Conservation (phyloP, 2,329 filamentous ascomycete species). For the Didymella pomorum region DNA sequence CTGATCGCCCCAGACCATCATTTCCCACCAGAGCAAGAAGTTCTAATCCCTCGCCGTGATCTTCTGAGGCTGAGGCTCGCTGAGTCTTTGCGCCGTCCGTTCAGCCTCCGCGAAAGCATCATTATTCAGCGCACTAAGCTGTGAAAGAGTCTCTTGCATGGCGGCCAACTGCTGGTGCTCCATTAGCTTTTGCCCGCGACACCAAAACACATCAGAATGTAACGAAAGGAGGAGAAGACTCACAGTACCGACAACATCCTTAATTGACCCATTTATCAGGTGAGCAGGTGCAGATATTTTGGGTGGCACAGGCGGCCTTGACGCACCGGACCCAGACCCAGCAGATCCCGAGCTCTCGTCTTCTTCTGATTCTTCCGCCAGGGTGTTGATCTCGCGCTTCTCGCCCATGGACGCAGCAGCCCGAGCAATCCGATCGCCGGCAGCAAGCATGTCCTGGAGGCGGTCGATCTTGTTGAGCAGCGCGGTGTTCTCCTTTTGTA, state of each 20-base stretch:
- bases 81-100: slow-evolving; percentile 41
- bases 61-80: slow-evolving; percentile 16
- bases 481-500: slow-evolving; percentile 44
- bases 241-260: slow-evolving; percentile 48
- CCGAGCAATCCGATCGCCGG: slow-evolving; percentile 47
- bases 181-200: slow-evolving; percentile 30
- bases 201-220: too few relatives aligned
- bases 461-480: slow-evolving; percentile 47
- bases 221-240: slow-evolving; percentile 25
- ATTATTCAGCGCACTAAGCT: slow-evolving; percentile 48
- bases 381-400: slow-evolving; percentile 42
- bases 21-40: slow-evolving; percentile 23
- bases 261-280: slow-evolving; percentile 20
- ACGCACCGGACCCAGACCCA: background rate
- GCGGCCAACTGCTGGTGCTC: slow-evolving; percentile 50
- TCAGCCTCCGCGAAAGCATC: slow-evolving; percentile 47
- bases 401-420: slow-evolving; percentile 47
- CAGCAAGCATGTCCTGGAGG: slow-evolving; percentile 46
- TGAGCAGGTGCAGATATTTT: slow-evolving; percentile 6
- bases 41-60: slow-evolving; percentile 41
- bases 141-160: slow-evolving; percentile 48
- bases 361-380: slow-evolving; percentile 44
- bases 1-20: slow-evolving; percentile 16
- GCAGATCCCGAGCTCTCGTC: slow-evolving; percentile 14
- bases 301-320: slow-evolving; percentile 11